A percentile compares a stretch with the other conserved stretches of the same genome.
These are phyloP conservation scores for Tetrahymena borealis DNA, from an alignment of 73 alveolate species.

Conservation along the genomic window DNA sequence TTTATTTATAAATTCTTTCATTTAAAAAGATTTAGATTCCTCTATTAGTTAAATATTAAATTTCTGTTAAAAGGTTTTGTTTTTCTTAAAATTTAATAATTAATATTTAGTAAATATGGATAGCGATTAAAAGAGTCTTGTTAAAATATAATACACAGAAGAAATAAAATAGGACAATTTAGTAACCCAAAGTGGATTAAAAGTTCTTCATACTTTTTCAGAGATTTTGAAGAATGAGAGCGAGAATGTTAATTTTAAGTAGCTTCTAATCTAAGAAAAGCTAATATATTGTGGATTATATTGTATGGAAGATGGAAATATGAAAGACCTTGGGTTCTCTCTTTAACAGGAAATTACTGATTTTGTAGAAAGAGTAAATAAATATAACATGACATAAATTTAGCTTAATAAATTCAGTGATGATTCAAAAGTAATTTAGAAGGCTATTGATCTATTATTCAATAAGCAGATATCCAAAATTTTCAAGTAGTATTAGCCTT, in stretches of 20 bases:
- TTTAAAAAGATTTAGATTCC: too few relatives aligned
- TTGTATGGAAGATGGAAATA: background rate
- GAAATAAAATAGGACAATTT: background rate
- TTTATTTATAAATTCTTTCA: too few relatives aligned
- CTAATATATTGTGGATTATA: background rate
- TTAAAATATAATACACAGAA: background rate
- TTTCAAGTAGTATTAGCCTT: background rate
- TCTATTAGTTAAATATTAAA: too few relatives aligned
- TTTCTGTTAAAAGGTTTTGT: background rate
- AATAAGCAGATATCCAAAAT: background rate
- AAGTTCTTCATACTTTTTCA: background rate
- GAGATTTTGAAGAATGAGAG: background rate
- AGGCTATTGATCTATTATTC: background rate
- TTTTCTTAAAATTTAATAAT: background rate
- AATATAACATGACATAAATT: background rate
- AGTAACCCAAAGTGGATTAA: background rate
- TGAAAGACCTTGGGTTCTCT: background rate
- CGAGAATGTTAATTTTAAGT: background rate
- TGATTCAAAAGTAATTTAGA: background rate
- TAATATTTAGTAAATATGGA: background rate
- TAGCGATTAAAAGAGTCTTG: background rate
- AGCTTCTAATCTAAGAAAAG: background rate
- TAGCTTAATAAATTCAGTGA: background rate
- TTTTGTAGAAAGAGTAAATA: background rate
- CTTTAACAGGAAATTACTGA: background rate